Percentiles rank a stretch among this genome's conserved stretches.
Conservation (phyloP, 352 stramenopile species). For the Pythium guiyangense region DNA sequence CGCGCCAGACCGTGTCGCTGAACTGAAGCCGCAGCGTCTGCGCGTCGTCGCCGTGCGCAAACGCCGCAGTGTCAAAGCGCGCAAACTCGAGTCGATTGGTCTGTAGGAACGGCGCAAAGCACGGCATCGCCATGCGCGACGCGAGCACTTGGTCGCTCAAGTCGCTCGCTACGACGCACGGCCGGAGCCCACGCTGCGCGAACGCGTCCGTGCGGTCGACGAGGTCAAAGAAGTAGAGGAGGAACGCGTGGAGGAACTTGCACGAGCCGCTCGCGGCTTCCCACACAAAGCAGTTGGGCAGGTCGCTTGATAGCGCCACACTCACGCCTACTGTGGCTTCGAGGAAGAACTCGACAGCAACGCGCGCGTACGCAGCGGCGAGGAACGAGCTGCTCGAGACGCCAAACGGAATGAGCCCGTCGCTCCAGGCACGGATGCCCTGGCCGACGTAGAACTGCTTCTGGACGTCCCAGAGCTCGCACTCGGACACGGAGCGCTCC, state of each 20-base stretch:
- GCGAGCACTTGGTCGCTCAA: constrained; percentile 68
- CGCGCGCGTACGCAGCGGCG: constrained; percentile 50
- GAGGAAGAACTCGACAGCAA: constrained; percentile 43
- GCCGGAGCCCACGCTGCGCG: constrained; percentile 25
- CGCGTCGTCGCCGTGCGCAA: constrained; percentile 21
- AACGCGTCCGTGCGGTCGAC: constrained; percentile 21
- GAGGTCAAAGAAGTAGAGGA: constrained; percentile 58
- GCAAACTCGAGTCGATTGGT: constrained; percentile 59
- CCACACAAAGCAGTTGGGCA: constrained; percentile 78
- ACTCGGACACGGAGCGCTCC: constrained; percentile 37
- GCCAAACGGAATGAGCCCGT: constrained; percentile 65
- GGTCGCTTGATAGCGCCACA: not conserved
- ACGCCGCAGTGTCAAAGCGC: constrained; percentile 53
- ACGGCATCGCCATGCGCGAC: constrained; percentile 52
- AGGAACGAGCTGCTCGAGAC: constrained; percentile 80
- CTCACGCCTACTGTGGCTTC: not conserved
- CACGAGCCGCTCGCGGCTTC: constrained; percentile 78
- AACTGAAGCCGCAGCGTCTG: constrained; percentile 31
- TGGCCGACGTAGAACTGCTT: constrained; percentile 79
- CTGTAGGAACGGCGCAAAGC: constrained; percentile 45
- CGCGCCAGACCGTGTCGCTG: constrained; percentile 23
- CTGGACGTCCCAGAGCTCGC: constrained; percentile 62
- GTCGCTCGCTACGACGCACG: constrained; percentile 65
- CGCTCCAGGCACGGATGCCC: constrained; percentile 72
- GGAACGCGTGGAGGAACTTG: constrained; percentile 74